A percentile compares a stretch with the other conserved stretches of the same genome.
phyloP scores from a whole-genome alignment of 2,329 filamentous ascomycete species.

The Xylariaceae sp. region DNA sequence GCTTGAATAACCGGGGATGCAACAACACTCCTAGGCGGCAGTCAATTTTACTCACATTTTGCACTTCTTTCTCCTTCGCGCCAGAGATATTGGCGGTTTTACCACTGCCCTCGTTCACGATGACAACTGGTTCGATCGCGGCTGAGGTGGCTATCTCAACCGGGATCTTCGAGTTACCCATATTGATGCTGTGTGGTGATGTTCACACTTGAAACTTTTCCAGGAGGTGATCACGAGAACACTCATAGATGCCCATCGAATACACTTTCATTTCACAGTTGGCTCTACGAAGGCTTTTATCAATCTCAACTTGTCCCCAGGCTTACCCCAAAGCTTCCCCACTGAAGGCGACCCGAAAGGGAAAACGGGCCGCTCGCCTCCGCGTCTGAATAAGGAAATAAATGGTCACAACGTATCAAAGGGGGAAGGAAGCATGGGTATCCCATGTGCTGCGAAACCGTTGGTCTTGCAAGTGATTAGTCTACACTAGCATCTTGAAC shows the following conservation, averaged over 20 bases:
- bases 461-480: neutral
- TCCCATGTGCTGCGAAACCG: neutral
- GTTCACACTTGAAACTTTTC: neutral
- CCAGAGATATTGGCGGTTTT: constrained; percentile 40
- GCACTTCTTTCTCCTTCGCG: constrained; percentile 50
- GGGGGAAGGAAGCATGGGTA: neutral
- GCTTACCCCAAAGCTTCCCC: constrained; percentile 21
- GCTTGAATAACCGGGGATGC: neutral
- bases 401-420: constrained; percentile 6
- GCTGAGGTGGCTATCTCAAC: constrained; percentile 25
- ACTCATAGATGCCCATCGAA: constrained; percentile 1
- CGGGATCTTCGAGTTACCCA: constrained; percentile 21
- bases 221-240: neutral
- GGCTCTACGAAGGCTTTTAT: constrained; percentile 20
- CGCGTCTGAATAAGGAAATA: constrained; percentile 11
- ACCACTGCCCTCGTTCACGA: constrained; percentile 39
- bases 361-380: constrained; percentile 27
- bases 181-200: neutral
- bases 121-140: constrained; percentile 29
- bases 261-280: constrained; percentile 7
- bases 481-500: neutral
- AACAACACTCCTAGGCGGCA: neutral
- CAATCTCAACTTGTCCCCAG: constrained; percentile 11
- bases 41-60: constrained; percentile 44
- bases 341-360: constrained; percentile 16